A percentile compares a stretch with the other conserved stretches of the same genome.
Conservation (phyloP, 495 filamentous ascomycete species). For the Parathielavia hyrcaniae region DNA sequence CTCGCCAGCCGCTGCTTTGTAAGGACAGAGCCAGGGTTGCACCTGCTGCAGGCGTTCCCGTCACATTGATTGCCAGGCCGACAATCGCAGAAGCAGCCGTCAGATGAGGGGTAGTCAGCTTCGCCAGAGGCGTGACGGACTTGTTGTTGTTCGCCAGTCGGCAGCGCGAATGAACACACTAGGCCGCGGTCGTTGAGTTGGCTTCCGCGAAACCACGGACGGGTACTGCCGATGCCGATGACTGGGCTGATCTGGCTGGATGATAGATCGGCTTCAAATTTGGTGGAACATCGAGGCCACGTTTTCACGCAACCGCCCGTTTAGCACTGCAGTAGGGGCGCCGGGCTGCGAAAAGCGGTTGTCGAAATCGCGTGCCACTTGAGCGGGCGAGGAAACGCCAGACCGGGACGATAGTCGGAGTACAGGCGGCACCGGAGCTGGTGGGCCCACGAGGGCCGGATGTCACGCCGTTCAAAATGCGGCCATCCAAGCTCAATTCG, state of each 20-base stretch:
- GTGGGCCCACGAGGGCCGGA: conserved; percentile 15
- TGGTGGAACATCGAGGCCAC: not conserved
- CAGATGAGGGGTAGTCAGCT: conserved; percentile 3
- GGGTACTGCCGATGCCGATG: not conserved
- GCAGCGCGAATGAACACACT: not conserved
- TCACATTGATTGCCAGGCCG: conserved; percentile 16
- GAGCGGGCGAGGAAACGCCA: conserved; percentile 11
- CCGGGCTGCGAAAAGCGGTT: not conserved
- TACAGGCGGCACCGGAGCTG: not conserved
- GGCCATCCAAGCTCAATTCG: conserved; percentile 14
- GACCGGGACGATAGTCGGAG: not conserved
- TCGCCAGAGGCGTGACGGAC: not conserved
- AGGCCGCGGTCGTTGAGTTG: not conserved
- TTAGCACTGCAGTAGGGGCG: too few relatives aligned
- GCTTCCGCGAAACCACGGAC: not conserved
- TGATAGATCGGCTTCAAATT: not conserved
- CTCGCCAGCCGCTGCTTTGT: conserved; percentile 11
- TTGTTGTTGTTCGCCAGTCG: not conserved
- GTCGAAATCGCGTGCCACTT: not conserved
- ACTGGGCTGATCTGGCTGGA: not conserved
- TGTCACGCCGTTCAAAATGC: conserved; percentile 29
- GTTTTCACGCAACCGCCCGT: too few relatives aligned
- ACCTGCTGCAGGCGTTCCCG: conserved; percentile 18
- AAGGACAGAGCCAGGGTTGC: conserved; percentile 10
- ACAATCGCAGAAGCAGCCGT: conserved; percentile 1